A percentile compares a stretch with the other conserved stretches of the same genome.
These are phyloP conservation scores for Rutstroemia sp. DNA, from an alignment of 2,329 filamentous ascomycete genomes.

Conservation along the genomic window DNA sequence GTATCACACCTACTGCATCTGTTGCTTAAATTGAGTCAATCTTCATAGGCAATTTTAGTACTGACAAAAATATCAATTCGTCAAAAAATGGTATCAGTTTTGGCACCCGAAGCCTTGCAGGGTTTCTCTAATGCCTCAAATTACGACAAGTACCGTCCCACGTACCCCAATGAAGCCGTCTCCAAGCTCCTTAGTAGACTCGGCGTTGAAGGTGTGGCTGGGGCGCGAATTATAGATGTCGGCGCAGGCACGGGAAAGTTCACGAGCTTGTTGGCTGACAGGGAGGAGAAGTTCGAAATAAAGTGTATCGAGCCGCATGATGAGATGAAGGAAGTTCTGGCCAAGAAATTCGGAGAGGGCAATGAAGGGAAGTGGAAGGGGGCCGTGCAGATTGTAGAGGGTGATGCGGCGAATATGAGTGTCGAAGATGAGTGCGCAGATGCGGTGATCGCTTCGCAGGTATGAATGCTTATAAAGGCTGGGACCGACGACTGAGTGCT, in stretches of 20 bases:
- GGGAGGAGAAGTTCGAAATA: conserved; percentile 52
- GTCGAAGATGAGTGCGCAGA: conserved; percentile 53
- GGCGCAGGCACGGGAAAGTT: conserved; percentile 66
- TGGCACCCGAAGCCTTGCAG: conserved; percentile 21
- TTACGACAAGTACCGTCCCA: conserved; percentile 63
- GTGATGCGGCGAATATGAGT: conserved; percentile 50
- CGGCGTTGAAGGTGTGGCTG: conserved; percentile 38
- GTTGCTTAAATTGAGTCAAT: too few species aligned
- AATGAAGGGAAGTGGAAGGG: conserved; percentile 45
- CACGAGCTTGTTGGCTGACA: conserved; percentile 51
- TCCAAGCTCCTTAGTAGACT: conserved; percentile 49
- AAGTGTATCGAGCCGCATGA: conserved; percentile 57
- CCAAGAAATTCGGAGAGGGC: conserved; percentile 45
- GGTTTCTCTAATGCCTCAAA: conserved; percentile 57
- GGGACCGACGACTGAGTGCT: conserved; percentile 2
- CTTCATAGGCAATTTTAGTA: background rate
- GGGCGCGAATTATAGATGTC: conserved; percentile 52
- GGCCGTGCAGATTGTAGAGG: conserved; percentile 40
- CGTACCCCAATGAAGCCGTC: conserved; percentile 54
- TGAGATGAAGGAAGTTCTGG: conserved; percentile 57
- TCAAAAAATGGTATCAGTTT: conserved; percentile 9
- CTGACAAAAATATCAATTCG: background rate
- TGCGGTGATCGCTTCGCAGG: conserved; percentile 61
- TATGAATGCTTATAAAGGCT: conserved; percentile 29
- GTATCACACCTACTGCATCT: too few species aligned